These are phyloP conservation scores for Leishmania aethiopica DNA, from an alignment of 208 protist genomes.

Conservation along the genomic window DNA sequence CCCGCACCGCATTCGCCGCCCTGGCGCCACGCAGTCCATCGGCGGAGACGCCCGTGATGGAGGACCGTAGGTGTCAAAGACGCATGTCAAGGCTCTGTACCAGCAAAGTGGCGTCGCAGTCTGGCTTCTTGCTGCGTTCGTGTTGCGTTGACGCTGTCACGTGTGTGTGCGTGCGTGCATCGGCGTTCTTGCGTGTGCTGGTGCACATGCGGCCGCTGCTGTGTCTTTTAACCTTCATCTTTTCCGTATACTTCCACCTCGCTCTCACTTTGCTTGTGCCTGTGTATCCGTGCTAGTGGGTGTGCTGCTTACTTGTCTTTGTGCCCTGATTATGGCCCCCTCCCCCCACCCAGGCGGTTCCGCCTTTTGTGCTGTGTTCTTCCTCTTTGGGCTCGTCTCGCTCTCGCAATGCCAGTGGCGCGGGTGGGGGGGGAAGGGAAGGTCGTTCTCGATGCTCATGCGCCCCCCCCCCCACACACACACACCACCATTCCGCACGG, in stretches of 20 bases:
- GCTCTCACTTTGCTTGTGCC: neutral
- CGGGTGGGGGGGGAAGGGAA: too few species aligned
- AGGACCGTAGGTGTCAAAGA: neutral
- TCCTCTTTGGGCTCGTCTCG: too few species aligned
- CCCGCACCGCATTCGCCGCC: slow-evolving; percentile 62
- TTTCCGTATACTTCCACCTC: neutral
- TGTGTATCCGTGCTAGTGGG: neutral
- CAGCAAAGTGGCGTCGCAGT: neutral
- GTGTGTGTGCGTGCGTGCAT: neutral
- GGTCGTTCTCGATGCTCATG: too few species aligned
- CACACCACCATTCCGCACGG: neutral
- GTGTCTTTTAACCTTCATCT: neutral
- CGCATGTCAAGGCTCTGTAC: slow-evolving; percentile 6
- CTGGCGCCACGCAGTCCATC: slow-evolving; percentile 15
- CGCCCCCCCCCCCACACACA: too few species aligned
- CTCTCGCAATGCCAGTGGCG: too few species aligned
- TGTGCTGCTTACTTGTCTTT: neutral
- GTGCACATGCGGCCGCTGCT: neutral
- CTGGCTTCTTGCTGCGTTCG: neutral
- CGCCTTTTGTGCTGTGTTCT: too few species aligned
- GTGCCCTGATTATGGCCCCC: slow-evolving; percentile 10
- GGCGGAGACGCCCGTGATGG: neutral
- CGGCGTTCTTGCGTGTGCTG: neutral
- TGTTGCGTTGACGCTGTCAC: neutral
- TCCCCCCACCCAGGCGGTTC: too few species aligned